Conservation (phyloP, 257 asterid genomes). For the Solanum virginianum region DNA sequence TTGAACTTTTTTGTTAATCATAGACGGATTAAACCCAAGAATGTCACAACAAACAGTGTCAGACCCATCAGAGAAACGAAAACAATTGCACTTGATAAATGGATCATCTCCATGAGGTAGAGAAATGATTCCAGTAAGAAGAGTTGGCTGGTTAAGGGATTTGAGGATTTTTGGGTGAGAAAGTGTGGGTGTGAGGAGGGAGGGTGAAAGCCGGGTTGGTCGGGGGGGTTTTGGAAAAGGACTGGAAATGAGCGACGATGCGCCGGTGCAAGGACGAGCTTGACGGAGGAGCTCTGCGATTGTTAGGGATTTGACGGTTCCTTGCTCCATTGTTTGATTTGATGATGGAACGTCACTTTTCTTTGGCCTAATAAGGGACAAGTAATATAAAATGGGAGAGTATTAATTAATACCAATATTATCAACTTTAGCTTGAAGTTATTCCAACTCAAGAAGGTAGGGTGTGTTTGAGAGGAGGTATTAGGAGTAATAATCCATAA, state of each 20-base stretch:
- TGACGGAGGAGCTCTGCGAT: slow-evolving; percentile 43
- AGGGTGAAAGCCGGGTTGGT: slow-evolving; percentile 1
- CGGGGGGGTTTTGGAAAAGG: background rate
- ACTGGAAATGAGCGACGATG: slow-evolving; percentile 24
- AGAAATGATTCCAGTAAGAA: slow-evolving; percentile 43
- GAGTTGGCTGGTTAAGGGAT: slow-evolving; percentile 32
- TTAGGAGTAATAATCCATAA: no score
- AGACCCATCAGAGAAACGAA: slow-evolving; percentile 49
- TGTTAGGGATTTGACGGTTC: slow-evolving; percentile 10
- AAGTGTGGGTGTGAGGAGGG: slow-evolving; percentile 2
- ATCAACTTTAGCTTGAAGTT: no score
- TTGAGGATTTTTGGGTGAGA: slow-evolving; percentile 29
- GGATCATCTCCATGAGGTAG: slow-evolving; percentile 18
- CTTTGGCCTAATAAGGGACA: background rate
- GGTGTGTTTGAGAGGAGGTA: no score
- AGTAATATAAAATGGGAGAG: no score
- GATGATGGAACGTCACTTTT: background rate
- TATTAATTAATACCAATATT: no score
- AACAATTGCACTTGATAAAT: slow-evolving; percentile 32
- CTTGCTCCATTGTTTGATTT: slow-evolving; percentile 28
- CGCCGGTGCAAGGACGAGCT: slow-evolving; percentile 39
- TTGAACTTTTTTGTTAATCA: slow-evolving; percentile 32
- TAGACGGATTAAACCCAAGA: slow-evolving; percentile 35
- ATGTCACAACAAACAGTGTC: slow-evolving; percentile 60
- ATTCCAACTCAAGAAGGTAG: no score